A percentile compares a stretch with the other conserved stretches of the same genome.
Evolutionary conservation across 805 yeast species (phyloP).

Genomic region (Aciculoconidium aculeatum): DNA sequence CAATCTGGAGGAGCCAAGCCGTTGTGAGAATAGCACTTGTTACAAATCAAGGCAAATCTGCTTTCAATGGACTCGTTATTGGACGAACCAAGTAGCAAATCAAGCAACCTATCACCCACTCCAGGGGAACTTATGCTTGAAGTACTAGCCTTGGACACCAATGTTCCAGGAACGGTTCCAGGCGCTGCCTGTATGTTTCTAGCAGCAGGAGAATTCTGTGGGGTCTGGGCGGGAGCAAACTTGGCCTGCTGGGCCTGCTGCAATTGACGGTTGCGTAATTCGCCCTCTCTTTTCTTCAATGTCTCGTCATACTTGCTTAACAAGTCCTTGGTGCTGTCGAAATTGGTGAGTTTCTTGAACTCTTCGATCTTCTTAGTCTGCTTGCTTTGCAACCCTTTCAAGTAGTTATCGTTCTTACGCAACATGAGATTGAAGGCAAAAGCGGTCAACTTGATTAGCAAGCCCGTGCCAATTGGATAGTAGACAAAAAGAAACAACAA

Average conservation of each 20-base stretch:
- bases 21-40: conserved; percentile 61
- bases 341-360: conserved; percentile 67
- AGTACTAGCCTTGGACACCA: not conserved
- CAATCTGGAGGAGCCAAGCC: conserved; percentile 77
- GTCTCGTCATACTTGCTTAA: conserved; percentile 46
- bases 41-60: conserved; percentile 70
- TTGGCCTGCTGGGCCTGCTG: conserved; percentile 1
- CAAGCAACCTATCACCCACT: conserved; percentile 32
- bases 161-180: not conserved
- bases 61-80: conserved; percentile 56
- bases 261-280: not conserved
- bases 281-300: conserved; percentile 1
- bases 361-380: conserved; percentile 58
- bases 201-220: too few relatives aligned
- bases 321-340: conserved; percentile 68
- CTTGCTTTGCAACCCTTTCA: conserved; percentile 27
- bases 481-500: conserved; percentile 13
- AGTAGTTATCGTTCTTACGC: conserved; percentile 14
- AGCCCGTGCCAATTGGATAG: conserved; percentile 19
- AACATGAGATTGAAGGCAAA: conserved; percentile 15
- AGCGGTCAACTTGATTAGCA: conserved; percentile 13
- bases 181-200: not conserved
- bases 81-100: conserved; percentile 44
- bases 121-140: too few relatives aligned
- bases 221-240: too few relatives aligned